Percentiles rank a stretch among this genome's conserved stretches.
phyloP scores from a whole-genome alignment of 768 basidiomycete species.

The Boletus subcaerulescens region DNA sequence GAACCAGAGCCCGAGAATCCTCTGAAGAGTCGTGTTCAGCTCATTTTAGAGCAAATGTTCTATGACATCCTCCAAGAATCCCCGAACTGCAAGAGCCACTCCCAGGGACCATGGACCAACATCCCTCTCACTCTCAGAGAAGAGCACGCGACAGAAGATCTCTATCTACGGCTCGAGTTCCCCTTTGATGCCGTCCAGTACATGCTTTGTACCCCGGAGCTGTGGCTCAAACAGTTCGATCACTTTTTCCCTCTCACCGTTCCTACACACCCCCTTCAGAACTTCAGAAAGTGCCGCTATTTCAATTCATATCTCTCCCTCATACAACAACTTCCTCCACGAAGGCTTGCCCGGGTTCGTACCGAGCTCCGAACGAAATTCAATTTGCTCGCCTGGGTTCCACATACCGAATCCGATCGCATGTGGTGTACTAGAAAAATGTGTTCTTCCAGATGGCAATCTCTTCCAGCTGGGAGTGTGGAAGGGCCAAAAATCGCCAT shows the following conservation, averaged over 20 bases:
- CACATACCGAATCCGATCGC: too few relatives aligned
- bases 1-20: not conserved
- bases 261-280: too few relatives aligned
- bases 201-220: not conserved
- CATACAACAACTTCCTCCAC: too few relatives aligned
- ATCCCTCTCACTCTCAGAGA: not conserved
- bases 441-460: too few relatives aligned
- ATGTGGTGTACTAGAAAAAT: too few relatives aligned
- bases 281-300: too few relatives aligned
- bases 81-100: not conserved
- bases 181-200: not conserved
- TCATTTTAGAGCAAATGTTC: constrained; percentile 1
- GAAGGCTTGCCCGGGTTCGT: too few relatives aligned
- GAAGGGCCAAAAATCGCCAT: too few relatives aligned
- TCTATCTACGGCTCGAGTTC: not conserved
- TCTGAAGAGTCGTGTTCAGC: not conserved
- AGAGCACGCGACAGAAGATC: not conserved
- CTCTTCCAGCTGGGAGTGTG: too few relatives aligned
- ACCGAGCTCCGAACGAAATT: too few relatives aligned
- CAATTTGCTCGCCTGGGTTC: too few relatives aligned
- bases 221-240: not conserved
- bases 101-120: not conserved
- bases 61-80: not conserved
- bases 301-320: too few relatives aligned
- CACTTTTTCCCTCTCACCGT: not conserved